Base-by-base conservation (phyloP, 192 early-diverging fungal genomes). In the Lobosporangium transversale region DNA sequence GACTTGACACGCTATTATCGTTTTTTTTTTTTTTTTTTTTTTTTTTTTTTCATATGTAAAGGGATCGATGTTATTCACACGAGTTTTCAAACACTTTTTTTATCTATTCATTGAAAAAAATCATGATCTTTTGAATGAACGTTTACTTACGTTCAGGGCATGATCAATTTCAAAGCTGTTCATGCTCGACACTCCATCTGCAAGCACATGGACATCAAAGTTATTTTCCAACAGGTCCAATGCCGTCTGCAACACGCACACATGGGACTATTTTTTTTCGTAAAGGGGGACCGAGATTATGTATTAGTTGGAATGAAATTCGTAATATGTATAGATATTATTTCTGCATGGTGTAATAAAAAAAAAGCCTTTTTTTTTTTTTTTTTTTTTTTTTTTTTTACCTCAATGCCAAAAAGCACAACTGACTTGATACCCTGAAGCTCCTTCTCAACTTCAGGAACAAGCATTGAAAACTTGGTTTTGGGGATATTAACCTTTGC, bases 231-330 rank as follows among this genome's bases (percentile, higher is more conserved):
- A 63, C 26, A 99, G 68, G 49, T 98, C 97, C 75, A 99, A 82
- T 23, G 94, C 91, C 14, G 97, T 98, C 81, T 99, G 97, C 37
- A 94, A 62, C 6, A 99, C 91, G 70, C 97, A 99, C 6, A 99
- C 96, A 70, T 99, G 97, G 15, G 94, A 86, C 87, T 93, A 73
- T 44, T 52, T n/a, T 10, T 31, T 45, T 12, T 3, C 20, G 51
- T 12, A 30, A n/a, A 23, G 32, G 3, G 6, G 11, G 29, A 52
- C 47, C 14, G n/a, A 9, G 37, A 14, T 7, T 40, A 49, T 49
- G 9, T 21, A 49, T 2, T 6, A 58, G 42, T 12, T 4, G n/a
- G n/a, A n/a, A n/a, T n/a, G n/a, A n/a, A n/a, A n/a, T n/a, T n/a
- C n/a, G n/a, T n/a, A n/a, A n/a, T n/a, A n/a, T n/a, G n/a, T n/a